Evolutionary conservation across 1,139 yeast species (phyloP), one percentile per base, ranked within the genome.

Genomic region (Zygosaccharomyces pseudobailii): DNA sequence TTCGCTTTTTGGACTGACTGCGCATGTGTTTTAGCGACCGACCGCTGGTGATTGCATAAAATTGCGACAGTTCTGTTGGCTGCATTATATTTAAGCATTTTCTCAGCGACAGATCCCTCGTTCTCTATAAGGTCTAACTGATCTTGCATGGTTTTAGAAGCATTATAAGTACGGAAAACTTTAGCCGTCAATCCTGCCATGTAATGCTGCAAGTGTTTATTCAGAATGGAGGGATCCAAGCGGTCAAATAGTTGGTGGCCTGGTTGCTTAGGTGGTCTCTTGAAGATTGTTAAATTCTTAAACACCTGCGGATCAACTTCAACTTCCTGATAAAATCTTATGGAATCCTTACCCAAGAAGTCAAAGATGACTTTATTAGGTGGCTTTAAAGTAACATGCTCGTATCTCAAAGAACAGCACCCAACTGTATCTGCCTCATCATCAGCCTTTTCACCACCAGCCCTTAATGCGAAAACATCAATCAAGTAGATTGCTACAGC

Each of bases 371-470:
- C 97, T 13, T 76, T 84, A 58, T 82, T 82, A 8, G 97, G 97
- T 2, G 96, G 96, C 57, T 79, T 80, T 51, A 90, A 73, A 1
- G 94, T 84, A 40, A 90, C 78, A 67, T 90, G 97, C 64, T 90
- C 97, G 60, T 73, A 90, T 58, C 97, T 73, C 55, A 90, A 75
- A 0, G 97, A 90, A 69, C 97, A 90, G 70, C 98, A 90, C 39
- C 98, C 98, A 39, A 90, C 98, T 1, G 98, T 90, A 66, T 92
- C 98, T 2, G 97, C 97, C 65, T 90, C 97, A 60, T 92, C 97
- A 7, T 90, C 97, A 17, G 94, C 87, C 66, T 90, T 90, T 69
- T 92, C 97, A 58, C 97, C 97, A 65, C 97, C 97, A 0, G 97
- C 97, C 84, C 97, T 87, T 54, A 92, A 76, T 0, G 97, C 97